Conservation (phyloP, 352 stramenopile genomes). For the Phytophthora pistaciae region DNA sequence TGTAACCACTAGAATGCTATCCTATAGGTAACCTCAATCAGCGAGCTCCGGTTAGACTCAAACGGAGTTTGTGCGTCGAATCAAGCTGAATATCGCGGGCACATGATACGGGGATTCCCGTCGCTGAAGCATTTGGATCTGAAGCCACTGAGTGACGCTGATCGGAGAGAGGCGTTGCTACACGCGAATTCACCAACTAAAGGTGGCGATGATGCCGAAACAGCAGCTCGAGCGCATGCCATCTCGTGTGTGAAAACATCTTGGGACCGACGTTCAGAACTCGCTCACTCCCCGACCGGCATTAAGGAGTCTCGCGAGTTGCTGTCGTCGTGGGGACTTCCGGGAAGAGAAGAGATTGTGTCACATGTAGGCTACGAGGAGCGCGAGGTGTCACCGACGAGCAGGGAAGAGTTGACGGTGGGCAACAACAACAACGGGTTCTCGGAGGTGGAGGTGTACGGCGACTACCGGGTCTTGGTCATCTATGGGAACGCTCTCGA, state of each 20-base stretch:
- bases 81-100: constrained; percentile 64
- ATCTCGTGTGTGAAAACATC: constrained; percentile 54
- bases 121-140: constrained; percentile 89
- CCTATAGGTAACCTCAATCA: constrained; percentile 63
- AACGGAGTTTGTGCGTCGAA: constrained; percentile 73
- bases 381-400: constrained; percentile 47
- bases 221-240: constrained; percentile 50
- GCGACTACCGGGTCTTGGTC: constrained; percentile 70
- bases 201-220: constrained; percentile 51
- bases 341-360: constrained; percentile 4
- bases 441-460: constrained; percentile 77
- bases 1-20: not conserved
- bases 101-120: constrained; percentile 79
- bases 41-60: constrained; percentile 89
- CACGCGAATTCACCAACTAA: constrained; percentile 45
- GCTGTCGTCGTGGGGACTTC: constrained; percentile 11
- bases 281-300: constrained; percentile 1
- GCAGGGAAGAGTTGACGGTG: constrained; percentile 55
- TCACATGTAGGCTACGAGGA: constrained; percentile 33
- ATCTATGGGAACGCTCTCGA: constrained; percentile 79
- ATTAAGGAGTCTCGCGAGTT: constrained; percentile 24
- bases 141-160: constrained; percentile 75
- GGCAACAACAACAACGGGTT: constrained; percentile 68
- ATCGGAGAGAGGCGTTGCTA: constrained; percentile 63
- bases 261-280: constrained; percentile 40